Evolutionary conservation across 768 basidiomycete species (phyloP).

Genomic region (Fomitopsis serialis): DNA sequence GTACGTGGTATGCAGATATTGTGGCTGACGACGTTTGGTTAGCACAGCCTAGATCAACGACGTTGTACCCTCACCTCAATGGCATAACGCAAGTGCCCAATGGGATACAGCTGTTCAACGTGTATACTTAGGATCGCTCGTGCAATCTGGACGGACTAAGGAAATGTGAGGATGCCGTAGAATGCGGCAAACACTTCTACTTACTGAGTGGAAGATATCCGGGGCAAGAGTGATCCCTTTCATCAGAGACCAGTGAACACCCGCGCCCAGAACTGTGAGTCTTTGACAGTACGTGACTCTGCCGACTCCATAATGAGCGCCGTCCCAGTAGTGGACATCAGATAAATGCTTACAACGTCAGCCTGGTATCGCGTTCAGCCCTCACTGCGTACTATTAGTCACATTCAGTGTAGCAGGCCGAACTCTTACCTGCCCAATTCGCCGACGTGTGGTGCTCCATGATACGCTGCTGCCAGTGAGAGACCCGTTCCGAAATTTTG

Average conservation of each 20-base stretch:
- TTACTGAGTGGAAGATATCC: background rate
- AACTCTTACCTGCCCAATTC: too few species aligned
- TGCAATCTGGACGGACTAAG: background rate
- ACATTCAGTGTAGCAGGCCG: background rate
- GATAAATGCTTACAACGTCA: too few species aligned
- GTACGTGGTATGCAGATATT: background rate
- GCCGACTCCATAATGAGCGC: background rate
- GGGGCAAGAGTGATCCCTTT: background rate
- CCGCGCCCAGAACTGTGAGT: background rate
- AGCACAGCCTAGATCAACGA: too few species aligned
- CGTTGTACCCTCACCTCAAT: background rate
- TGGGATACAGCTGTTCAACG: background rate
- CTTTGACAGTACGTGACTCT: background rate
- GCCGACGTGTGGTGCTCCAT: too few species aligned
- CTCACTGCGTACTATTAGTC: too few species aligned
- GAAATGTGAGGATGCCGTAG: background rate
- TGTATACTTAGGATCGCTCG: background rate
- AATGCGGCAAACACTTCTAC: background rate
- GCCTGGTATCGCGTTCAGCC: too few species aligned
- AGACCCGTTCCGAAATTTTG: constrained; percentile 21
- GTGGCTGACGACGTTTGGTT: background rate
- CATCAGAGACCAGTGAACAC: background rate
- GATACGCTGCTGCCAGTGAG: constrained; percentile 25
- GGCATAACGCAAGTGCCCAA: background rate
- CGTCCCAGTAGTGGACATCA: too few species aligned